Evolutionary conservation across 1,284 basidiomycete species (phyloP).

Genomic region (Cutaneotrichosporon curvatum): DNA sequence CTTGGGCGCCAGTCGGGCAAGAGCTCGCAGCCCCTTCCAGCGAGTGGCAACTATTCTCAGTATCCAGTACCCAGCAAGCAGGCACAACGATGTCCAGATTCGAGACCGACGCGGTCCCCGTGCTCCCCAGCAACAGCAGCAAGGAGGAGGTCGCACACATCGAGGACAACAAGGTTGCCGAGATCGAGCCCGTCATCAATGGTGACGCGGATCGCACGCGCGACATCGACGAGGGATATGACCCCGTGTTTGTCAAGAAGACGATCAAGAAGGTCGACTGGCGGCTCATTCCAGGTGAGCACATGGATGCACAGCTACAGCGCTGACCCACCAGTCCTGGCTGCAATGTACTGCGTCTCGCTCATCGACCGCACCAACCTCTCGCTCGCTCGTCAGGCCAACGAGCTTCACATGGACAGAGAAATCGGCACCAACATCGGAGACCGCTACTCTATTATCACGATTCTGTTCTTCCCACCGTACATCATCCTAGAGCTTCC

Average conservation of each 20-base stretch:
- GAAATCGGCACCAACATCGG: constrained; percentile 27
- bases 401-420: constrained; percentile 20
- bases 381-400: constrained; percentile 12
- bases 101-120: no score
- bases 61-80: no score
- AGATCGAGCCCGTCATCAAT: not conserved
- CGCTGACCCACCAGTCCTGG: not conserved
- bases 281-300: constrained; percentile 12
- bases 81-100: no score
- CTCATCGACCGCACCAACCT: constrained; percentile 23
- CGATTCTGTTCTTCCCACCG: constrained; percentile 39
- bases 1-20: no score
- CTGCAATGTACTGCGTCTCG: constrained; percentile 15
- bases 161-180: not conserved
- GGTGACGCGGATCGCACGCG: not conserved
- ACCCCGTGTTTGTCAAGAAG: constrained; percentile 4
- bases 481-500: constrained; percentile 16
- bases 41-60: no score
- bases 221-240: constrained; percentile 13
- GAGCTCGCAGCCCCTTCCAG: no score
- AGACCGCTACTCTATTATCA: constrained; percentile 41
- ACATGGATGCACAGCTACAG: no score
- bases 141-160: constrained; percentile 7
- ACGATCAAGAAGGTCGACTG: constrained; percentile 17
- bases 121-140: not conserved